Conservation (phyloP, 257 asterid species). For the Nicotiana sylvestris region DNA sequence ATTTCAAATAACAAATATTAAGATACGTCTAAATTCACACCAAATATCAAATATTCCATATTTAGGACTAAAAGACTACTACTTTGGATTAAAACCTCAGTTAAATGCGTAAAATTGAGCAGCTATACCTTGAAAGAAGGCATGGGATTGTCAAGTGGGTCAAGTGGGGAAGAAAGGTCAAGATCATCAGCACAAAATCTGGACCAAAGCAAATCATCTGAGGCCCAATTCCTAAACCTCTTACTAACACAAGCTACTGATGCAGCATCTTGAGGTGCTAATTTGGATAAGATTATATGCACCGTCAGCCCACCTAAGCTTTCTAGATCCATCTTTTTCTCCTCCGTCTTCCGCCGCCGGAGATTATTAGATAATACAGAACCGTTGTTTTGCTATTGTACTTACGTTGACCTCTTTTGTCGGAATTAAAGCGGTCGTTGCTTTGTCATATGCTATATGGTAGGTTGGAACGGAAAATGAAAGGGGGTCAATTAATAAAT, state of each 20-base stretch:
- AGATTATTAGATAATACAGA: not conserved
- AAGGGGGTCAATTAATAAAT: too few relatives aligned
- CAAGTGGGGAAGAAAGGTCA: constrained; percentile 56
- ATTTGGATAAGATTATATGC: constrained; percentile 62
- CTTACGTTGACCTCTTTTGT: not conserved
- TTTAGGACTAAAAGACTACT: not conserved
- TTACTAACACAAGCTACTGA: constrained; percentile 57
- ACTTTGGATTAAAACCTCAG: not conserved
- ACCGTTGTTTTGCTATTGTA: not conserved
- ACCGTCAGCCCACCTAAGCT: constrained; percentile 62
- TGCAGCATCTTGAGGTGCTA: constrained; percentile 53
- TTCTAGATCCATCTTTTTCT: constrained; percentile 51
- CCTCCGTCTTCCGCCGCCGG: not conserved
- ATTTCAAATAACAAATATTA: not conserved
- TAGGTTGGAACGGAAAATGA: too few relatives aligned
- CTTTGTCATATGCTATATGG: not conserved
- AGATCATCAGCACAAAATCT: constrained; percentile 60
- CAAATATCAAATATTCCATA: not conserved
- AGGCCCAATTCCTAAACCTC: constrained; percentile 56
- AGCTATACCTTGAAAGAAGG: constrained; percentile 59
- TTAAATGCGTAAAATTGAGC: not conserved
- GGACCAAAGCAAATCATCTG: constrained; percentile 79
- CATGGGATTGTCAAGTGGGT: constrained; percentile 50
- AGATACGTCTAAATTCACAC: not conserved
- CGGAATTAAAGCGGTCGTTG: not conserved